Base-by-base conservation (phyloP, 129 eudicot species). In the Artemisia tridentata region DNA sequence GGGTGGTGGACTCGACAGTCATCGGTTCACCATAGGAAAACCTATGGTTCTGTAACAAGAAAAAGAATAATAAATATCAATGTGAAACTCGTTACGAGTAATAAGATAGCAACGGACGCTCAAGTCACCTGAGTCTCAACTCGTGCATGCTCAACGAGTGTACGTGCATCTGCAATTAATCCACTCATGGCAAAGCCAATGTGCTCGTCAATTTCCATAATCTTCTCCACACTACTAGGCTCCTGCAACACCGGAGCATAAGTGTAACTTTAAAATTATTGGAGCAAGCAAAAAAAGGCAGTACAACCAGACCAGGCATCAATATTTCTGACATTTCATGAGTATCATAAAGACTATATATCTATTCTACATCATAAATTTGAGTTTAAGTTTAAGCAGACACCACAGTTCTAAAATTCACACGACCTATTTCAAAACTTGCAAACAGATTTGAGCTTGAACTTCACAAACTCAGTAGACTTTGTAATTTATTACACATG, bases 161-260 rank as follows among this genome's bases (percentile, higher is more conserved):
- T 95, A 5, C 97, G 91, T 27, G 99, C 99, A 90, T 95, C 97
- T 55, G 99, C 99, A 84, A 95, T 95, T 64, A 95, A 75, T 69
- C 99, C 97, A 81, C 97, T 95, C 99, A 95, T 95, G 31, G 99
- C 99, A 88, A 97, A 95, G 5, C 99, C 99, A 58, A 95, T 87
- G 75, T 93, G 96, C 69, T 87, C 98, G 70, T 93, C 98, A 63
- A 89, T 89, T 82, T 93, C 99, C 99, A 95, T 95, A 59, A 95
- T 95, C 77, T 95, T 95, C 81, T 95, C 99, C 53, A 90, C 97
- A 75, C 99, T 95, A 75, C 97, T 95, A 43, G 99, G 99, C 75
- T 95, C 99, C 99, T 90, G 90, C 18, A 56, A 51, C 29, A 12
- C 14, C 55, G 15, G 31, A 68, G 63, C 48, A 48, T 1, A 63